Conservation (phyloP, 108 stramenopile species). For the Skeletonema costatum region DNA sequence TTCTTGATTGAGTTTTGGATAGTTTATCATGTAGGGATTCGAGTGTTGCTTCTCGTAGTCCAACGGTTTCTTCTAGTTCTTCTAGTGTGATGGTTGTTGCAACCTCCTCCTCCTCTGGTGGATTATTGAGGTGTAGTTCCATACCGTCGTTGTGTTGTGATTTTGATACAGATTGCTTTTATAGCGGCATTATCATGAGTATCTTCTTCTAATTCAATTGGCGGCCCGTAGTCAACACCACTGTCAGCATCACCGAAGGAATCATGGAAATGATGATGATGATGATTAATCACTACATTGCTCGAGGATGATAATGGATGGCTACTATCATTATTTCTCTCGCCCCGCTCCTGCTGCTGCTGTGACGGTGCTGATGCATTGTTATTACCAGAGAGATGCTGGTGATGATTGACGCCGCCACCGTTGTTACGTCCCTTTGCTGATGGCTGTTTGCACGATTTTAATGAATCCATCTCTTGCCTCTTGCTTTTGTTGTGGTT, state of each 20-base stretch:
- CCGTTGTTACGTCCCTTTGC: background rate
- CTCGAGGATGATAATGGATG: too few relatives aligned
- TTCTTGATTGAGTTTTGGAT: slow-evolving; percentile 6
- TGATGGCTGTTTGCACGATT: background rate
- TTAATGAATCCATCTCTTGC: background rate
- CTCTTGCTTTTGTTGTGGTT: too few relatives aligned
- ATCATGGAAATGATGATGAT: slow-evolving; percentile 20
- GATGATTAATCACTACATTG: background rate
- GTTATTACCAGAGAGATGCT: background rate
- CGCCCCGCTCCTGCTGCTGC: too few relatives aligned
- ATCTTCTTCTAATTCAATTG: slow-evolving; percentile 19
- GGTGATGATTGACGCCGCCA: background rate
- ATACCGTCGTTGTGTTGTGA: background rate
- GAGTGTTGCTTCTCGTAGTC: slow-evolving; percentile 33
- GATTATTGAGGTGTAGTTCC: background rate
- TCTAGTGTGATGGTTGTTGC: slow-evolving; percentile 14
- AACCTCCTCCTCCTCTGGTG: background rate
- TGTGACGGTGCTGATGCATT: too few relatives aligned
- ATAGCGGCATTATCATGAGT: background rate
- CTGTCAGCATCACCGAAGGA: slow-evolving; percentile 22
- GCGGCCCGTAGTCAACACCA: slow-evolving; percentile 37
- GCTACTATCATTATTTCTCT: background rate
- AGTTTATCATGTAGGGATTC: slow-evolving; percentile 32
- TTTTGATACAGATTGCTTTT: background rate
- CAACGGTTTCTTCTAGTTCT: slow-evolving; percentile 45